A percentile compares a stretch with the other conserved stretches of the same genome.
phyloP scores from a whole-genome alignment of 1,284 basidiomycete genomes.

The Exobasidium cylindrosporum region DNA sequence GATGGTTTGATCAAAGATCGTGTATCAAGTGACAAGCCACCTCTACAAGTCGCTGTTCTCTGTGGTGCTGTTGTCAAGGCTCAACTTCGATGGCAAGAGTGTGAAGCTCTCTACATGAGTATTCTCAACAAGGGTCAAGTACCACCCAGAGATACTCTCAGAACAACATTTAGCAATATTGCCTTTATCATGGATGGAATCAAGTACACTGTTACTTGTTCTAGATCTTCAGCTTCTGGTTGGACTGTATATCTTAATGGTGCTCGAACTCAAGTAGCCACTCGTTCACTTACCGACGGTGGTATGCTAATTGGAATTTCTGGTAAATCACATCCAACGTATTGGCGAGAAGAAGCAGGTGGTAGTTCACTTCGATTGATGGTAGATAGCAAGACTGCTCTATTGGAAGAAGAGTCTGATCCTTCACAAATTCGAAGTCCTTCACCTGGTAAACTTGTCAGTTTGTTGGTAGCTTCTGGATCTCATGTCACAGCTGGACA shows the following conservation, averaged over 20 bases:
- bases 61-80: constrained; percentile 94
- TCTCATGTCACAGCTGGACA: constrained; percentile 95
- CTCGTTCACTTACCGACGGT: constrained; percentile 82
- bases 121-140: constrained; percentile 98
- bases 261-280: constrained; percentile 58
- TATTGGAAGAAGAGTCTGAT: constrained; percentile 99
- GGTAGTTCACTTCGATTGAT: constrained; percentile 66
- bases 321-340: constrained; percentile 93
- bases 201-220: constrained; percentile 93
- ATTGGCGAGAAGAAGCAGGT: constrained; percentile 96
- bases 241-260: constrained; percentile 98
- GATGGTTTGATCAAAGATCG: constrained; percentile 93
- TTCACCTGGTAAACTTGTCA: constrained; percentile 91
- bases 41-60: constrained; percentile 84
- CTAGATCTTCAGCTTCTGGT: constrained; percentile 78
- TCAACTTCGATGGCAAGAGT: constrained; percentile 81
- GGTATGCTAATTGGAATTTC: constrained; percentile 87
- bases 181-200: constrained; percentile 92
- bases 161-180: constrained; percentile 85
- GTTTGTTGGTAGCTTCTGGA: constrained; percentile 92
- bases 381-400: constrained; percentile 89
- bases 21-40: constrained; percentile 93
- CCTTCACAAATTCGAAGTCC: constrained; percentile 95
- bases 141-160: constrained; percentile 86
- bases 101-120: constrained; percentile 88